Base-by-base conservation (phyloP, 2,329 filamentous ascomycete genomes). In the Neocatenulostroma microsporum region DNA sequence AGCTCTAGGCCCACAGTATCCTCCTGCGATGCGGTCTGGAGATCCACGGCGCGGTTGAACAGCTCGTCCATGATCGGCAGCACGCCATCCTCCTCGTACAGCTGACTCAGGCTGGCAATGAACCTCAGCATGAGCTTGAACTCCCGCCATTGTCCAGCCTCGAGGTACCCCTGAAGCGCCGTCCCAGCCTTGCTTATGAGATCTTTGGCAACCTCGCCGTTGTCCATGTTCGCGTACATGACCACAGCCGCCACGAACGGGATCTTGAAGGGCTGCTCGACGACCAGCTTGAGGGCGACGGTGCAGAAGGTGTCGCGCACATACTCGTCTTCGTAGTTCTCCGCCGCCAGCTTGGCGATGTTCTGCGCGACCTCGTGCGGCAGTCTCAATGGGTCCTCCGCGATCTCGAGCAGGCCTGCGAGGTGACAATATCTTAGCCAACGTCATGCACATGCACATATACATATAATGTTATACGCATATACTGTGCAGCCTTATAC, bases 241-340 rank as follows among this genome's bases (percentile, higher is more conserved):
- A 93, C 74, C 11, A 89, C 80, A 14, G 84, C 85, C 8, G 88
- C 87, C 24, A 94, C 74, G 58, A 95, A 96, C 0, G 91, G 89
- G n/a, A 87, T 93, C 70, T 96, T 96, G 62, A 98, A 81, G 1
- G 91, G 91, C 64, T 98, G 91, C 65, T 98, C 91, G 23, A 85
- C 60, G 28, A 83, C 73, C 73, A 96, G 71, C 62, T 89, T 84
- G 40, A 88, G 66, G 6, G 79, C 69, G 20, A 94, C 72, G 39
- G 81, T 76, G 47, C 84, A 69, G 59, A 94, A 93, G 34, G 72
- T 77, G 21, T 70, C 73, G 47, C 79, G 79, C 37, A 94, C 67
- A 49, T 87, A 82, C 49, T 81, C 78, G 56, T 93, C 83, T n/a
- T 93, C 87, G 57, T 82, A 83, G 61, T 93, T 82, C 29, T 94